These are phyloP conservation scores for Rhodosporidiobolus odoratus DNA, from an alignment of 768 basidiomycete species.

Conservation along the genomic window DNA sequence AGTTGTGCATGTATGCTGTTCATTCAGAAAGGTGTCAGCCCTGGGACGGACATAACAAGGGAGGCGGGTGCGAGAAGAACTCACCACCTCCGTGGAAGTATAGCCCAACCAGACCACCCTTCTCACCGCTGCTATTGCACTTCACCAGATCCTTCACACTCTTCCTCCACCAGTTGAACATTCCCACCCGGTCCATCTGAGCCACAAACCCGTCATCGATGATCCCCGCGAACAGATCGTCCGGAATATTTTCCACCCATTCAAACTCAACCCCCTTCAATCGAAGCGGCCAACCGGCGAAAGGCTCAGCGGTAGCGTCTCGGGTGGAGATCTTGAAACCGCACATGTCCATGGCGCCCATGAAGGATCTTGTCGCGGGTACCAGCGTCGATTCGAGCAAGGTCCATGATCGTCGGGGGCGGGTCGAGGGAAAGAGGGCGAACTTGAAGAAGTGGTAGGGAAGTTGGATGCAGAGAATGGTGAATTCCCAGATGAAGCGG, in stretches of 20 bases:
- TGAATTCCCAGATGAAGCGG: background rate
- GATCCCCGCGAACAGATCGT: background rate
- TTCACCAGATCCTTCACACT: background rate
- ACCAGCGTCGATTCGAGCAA: background rate
- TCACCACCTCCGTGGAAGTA: slow-evolving; percentile 46
- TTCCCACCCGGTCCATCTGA: slow-evolving; percentile 9
- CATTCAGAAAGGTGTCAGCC: background rate
- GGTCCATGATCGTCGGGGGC: slow-evolving; percentile 9
- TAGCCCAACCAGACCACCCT: slow-evolving; percentile 42
- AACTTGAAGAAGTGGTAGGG: slow-evolving; percentile 18
- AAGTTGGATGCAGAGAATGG: slow-evolving; percentile 6
- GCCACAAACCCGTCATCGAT: background rate
- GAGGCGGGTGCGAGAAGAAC: background rate
- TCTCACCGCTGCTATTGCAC: background rate
- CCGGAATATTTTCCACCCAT: slow-evolving; percentile 6
- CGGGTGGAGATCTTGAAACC: slow-evolving; percentile 18
- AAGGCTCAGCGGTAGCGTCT: background rate
- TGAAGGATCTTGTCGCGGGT: background rate
- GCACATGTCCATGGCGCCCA: slow-evolving; percentile 17
- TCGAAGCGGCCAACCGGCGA: background rate
- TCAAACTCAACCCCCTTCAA: slow-evolving; percentile 8
- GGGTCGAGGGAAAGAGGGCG: slow-evolving; percentile 9
- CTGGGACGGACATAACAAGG: accelerated
- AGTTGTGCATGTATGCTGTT: slow-evolving; percentile 12
- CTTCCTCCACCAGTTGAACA: slow-evolving; percentile 18